Evolutionary conservation across 129 eudicot species (phyloP).

Genomic region (Flaveria robusta): DNA sequence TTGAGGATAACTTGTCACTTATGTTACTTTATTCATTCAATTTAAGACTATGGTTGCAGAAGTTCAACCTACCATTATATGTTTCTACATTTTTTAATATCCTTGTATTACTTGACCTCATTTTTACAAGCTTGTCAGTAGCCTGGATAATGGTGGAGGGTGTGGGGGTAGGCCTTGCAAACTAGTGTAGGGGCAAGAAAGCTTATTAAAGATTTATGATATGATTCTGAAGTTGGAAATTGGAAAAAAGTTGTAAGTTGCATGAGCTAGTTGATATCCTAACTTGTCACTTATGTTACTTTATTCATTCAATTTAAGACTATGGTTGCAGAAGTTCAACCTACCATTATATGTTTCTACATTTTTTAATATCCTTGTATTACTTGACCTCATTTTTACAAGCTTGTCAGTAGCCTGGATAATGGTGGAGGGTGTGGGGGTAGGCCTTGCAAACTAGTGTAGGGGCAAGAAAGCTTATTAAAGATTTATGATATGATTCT

Average conservation of each 20-base stretch:
- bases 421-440: constrained; percentile 1
- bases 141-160: constrained; percentile 4
- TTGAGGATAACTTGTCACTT: constrained; percentile 1
- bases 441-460: constrained; percentile 10
- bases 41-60: constrained; percentile 5
- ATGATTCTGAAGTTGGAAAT: not conserved
- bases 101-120: not conserved
- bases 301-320: constrained; percentile 1
- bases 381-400: not conserved
- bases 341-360: not conserved
- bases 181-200: not conserved
- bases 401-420: constrained; percentile 1
- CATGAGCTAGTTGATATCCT: no score
- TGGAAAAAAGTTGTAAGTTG: no score
- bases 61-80: not conserved
- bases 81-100: not conserved
- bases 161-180: constrained; percentile 8
- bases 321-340: constrained; percentile 10
- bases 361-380: not conserved
- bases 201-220: not conserved
- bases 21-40: constrained; percentile 6
- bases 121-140: not conserved
- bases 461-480: not conserved
- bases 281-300: constrained; percentile 6
- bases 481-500: no score